These are phyloP conservation scores for Ichthyophthirius multifiliis DNA, from an alignment of 169 alveolate species.

Conservation along the genomic window DNA sequence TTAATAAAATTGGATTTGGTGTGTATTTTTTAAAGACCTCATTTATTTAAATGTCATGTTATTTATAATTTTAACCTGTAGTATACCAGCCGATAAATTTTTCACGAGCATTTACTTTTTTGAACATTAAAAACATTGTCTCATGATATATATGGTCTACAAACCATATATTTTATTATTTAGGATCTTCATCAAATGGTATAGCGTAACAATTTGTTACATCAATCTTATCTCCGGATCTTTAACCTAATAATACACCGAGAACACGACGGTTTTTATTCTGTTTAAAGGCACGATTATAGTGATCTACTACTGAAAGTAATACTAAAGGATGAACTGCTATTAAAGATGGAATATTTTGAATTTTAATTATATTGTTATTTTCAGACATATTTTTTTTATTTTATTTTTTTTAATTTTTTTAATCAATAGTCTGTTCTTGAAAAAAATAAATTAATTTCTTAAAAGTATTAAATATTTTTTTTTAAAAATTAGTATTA, in stretches of 20 bases:
- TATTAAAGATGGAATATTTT: slow-evolving; percentile 54
- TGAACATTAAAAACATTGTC: slow-evolving; percentile 95
- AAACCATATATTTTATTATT: slow-evolving; percentile 97
- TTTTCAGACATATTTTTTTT: too few relatives aligned
- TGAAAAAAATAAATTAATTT: too few relatives aligned
- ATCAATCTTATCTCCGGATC: slow-evolving; percentile 89
- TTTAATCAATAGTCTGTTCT: too few relatives aligned
- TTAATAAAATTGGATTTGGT: slow-evolving; percentile 93
- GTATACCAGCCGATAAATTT: slow-evolving; percentile 99
- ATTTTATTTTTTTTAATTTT: too few relatives aligned
- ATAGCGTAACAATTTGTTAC: slow-evolving; percentile 98
- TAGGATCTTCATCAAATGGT: slow-evolving; percentile 99
- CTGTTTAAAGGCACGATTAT: slow-evolving; percentile 95
- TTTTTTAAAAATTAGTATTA: too few relatives aligned
- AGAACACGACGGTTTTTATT: slow-evolving; percentile 94
- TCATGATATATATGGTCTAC: slow-evolving; percentile 98
- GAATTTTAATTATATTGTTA: too few relatives aligned
- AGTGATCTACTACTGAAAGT: slow-evolving; percentile 98
- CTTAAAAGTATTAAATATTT: too few relatives aligned
- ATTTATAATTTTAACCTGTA: slow-evolving; percentile 96
- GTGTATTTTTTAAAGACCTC: slow-evolving; percentile 94
- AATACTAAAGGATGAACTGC: slow-evolving; percentile 96
- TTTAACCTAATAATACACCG: slow-evolving; percentile 92
- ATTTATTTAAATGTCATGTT: slow-evolving; percentile 96
- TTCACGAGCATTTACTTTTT: slow-evolving; percentile 91